Evolutionary conservation across 768 basidiomycete species (phyloP).

Genomic region (Leccinum boreale): DNA sequence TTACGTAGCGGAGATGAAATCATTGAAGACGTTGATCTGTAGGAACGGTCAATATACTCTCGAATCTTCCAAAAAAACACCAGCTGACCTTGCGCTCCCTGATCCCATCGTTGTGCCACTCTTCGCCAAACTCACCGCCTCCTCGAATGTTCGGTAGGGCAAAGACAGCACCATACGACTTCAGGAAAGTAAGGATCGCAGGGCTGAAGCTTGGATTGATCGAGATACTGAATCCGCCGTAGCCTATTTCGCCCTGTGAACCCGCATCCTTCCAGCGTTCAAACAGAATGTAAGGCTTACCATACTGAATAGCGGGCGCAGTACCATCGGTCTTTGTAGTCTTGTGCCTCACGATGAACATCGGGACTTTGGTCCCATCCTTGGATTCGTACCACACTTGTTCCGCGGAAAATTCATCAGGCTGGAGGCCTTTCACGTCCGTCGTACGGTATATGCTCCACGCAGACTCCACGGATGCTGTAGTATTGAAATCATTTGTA

Average conservation of each 20-base stretch:
- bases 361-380: constrained; percentile 78
- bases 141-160: constrained; percentile 62
- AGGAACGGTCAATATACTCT: constrained; percentile 1
- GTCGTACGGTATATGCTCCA: constrained; percentile 61
- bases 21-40: constrained; percentile 73
- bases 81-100: constrained; percentile 61
- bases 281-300: constrained; percentile 31
- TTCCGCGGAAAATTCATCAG: constrained; percentile 64
- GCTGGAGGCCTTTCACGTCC: constrained; percentile 54
- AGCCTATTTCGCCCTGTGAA: constrained; percentile 42
- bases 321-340: constrained; percentile 68
- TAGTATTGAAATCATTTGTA: constrained; percentile 35
- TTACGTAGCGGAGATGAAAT: constrained; percentile 80
- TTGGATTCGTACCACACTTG: constrained; percentile 82
- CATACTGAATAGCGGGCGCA: constrained; percentile 75
- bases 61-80: constrained; percentile 1
- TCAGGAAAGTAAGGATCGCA: constrained; percentile 67
- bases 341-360: constrained; percentile 82
- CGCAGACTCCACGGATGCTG: constrained; percentile 39
- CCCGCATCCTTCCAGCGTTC: not conserved
- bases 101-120: constrained; percentile 77
- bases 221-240: constrained; percentile 77
- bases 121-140: constrained; percentile 77
- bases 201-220: constrained; percentile 73
- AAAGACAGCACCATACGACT: constrained; percentile 64